phyloP scores from a whole-genome alignment of 129 eudicot species.

The carrot (Daucus carota) region DH1_v3.0 NC_030384.2:36574001-36574500 shows the following conservation, averaged over 20 bases:
- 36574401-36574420: slow-evolving; percentile 24
- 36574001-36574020: slow-evolving; percentile 47
- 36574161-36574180: slow-evolving; percentile 35
- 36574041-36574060: slow-evolving; percentile 33
- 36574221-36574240: slow-evolving; percentile 25
- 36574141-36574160: slow-evolving; percentile 35
- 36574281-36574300: slow-evolving; percentile 27
- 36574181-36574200: slow-evolving; percentile 33
- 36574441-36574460: slow-evolving; percentile 22
- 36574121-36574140: slow-evolving; percentile 27
- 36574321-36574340: slow-evolving; percentile 36
- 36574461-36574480: slow-evolving; percentile 35
- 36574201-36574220: slow-evolving; percentile 30
- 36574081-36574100: slow-evolving; percentile 25
- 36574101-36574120: slow-evolving; percentile 33
- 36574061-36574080: slow-evolving; percentile 29
- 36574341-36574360: slow-evolving; percentile 51
- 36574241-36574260: slow-evolving; percentile 39
- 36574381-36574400: slow-evolving; percentile 41
- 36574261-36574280: slow-evolving; percentile 36
- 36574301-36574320: slow-evolving; percentile 42
- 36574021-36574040: slow-evolving; percentile 45
- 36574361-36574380: slow-evolving; percentile 26
- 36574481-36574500: slow-evolving; percentile 29
- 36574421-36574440: slow-evolving; percentile 39